These are phyloP conservation scores for Paraleonurus japonicus DNA, from an alignment of 257 asterid genomes.

Conservation along the genomic window DNA sequence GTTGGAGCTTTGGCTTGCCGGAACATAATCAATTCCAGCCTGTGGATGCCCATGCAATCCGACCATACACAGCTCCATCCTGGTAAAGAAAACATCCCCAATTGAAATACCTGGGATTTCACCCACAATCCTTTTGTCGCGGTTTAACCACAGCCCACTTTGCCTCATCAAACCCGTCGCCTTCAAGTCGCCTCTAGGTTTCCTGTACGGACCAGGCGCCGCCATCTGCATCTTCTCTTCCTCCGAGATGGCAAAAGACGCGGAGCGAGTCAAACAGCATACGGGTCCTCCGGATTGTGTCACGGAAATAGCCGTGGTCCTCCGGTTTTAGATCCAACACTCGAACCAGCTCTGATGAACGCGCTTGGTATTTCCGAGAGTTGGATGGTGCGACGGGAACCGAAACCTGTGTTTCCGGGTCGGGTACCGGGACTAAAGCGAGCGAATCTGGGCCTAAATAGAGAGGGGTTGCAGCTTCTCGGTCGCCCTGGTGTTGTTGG, in stretches of 20 bases:
- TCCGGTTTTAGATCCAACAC: conserved; percentile 49
- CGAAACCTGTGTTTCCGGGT: conserved; percentile 29
- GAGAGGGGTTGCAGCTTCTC: conserved; percentile 8
- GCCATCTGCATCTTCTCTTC: conserved; percentile 38
- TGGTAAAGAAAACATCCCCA: conserved; percentile 69
- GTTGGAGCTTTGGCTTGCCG: conserved; percentile 69
- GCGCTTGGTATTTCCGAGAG: conserved; percentile 34
- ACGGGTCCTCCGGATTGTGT: conserved; percentile 51
- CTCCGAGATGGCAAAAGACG: conserved; percentile 38
- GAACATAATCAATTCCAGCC: conserved; percentile 84
- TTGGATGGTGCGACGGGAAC: conserved; percentile 17
- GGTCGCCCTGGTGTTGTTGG: conserved; percentile 14
- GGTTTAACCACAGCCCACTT: conserved; percentile 62
- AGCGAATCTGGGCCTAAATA: too few relatives aligned
- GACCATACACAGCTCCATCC: conserved; percentile 75
- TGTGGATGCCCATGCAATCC: conserved; percentile 87
- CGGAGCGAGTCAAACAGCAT: conserved; percentile 70
- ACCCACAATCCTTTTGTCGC: conserved; percentile 76
- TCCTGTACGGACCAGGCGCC: conserved; percentile 23
- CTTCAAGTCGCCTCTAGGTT: conserved; percentile 58
- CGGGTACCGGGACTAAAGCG: conserved; percentile 47
- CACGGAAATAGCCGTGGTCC: conserved; percentile 50
- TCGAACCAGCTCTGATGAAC: conserved; percentile 57
- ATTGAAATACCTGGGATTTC: conserved; percentile 63
- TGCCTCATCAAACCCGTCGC: conserved; percentile 63